Evolutionary conservation across 352 stramenopile genomes (phyloP), one percentile per base, ranked within the genome.

Genomic region (Globisporangium megalacanthum): DNA sequence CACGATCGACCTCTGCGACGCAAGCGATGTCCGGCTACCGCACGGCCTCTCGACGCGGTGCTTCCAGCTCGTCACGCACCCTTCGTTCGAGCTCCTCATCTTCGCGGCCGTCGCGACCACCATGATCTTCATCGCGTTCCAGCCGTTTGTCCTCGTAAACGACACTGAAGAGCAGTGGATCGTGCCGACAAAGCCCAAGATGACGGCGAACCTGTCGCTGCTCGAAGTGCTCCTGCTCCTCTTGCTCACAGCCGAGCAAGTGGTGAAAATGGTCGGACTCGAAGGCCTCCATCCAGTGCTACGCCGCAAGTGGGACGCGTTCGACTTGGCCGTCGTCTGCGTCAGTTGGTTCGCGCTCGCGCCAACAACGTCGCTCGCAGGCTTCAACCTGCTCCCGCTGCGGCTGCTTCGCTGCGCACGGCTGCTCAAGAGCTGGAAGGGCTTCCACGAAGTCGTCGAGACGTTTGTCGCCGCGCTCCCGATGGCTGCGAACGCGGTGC

Each of bases 371-470:
- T 69, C 75, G 0, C 41, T 89, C 7, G 63, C 68, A 6, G 82
- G 80, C 3, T 89, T 81, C 49, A 91, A 92, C 47, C 65, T 94
- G 52, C 64, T 92, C 0, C 81, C 82, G 0, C 54, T 94, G 42
- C 74, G 84, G 1, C 65, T 90, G n/a, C 88, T 94, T 39, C 80
- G 80, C 45, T 77, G 79, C 17, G 70, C 89, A 20, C 60, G 79
- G 11, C 66, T 84, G 37, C 77, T 94, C 58, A 89, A 87, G 52
- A 65, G 71, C 20, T 92, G 83, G 79, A 79, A 80, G 59, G 82
- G 77, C 1, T 89, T 92, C 39, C 77, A 88, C 22, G 79, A 88
- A 42, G 83, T 88, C 10, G 79, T 92, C 41, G 80, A 92, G 49
- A 92, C 82, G 15, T 91, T 92, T 46, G 31, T 92, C 33, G 58